Conservation (phyloP, 176 grass and related monocot species). For the Sorghum bicolor region DNA sequence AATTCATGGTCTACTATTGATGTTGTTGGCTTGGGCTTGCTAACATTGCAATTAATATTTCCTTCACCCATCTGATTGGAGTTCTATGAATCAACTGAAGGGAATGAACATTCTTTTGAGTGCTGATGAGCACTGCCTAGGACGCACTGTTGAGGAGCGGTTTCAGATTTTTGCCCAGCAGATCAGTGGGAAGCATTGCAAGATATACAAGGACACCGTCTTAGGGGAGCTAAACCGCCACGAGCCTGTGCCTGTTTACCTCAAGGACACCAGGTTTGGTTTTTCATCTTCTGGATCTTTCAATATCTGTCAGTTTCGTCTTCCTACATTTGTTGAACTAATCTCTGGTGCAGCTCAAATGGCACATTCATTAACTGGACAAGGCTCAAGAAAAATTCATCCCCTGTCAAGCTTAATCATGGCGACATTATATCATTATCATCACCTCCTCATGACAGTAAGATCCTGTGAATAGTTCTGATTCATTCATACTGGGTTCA, state of each 20-base stretch:
- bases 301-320: not conserved
- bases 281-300: conserved; percentile 25
- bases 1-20: not conserved
- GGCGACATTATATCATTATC: conserved; percentile 83
- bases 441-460: conserved; percentile 61
- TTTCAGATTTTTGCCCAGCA: conserved; percentile 46
- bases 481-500: not conserved
- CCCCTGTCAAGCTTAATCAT: conserved; percentile 64
- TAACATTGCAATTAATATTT: conserved; percentile 11
- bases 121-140: conserved; percentile 68
- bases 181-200: conserved; percentile 74
- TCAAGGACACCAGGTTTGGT: conserved; percentile 85
- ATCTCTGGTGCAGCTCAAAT: conserved; percentile 67
- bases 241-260: conserved; percentile 45
- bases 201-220: conserved; percentile 66
- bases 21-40: not conserved
- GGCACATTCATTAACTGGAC: conserved; percentile 81
- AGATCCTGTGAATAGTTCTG: not conserved
- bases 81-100: conserved; percentile 28
- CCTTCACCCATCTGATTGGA: conserved; percentile 20
- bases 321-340: conserved; percentile 13
- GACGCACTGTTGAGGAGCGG: conserved; percentile 47
- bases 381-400: conserved; percentile 52
- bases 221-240: conserved; percentile 32
- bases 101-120: conserved; percentile 86